Evolutionary conservation across 192 early-diverging fungal genomes (phyloP).

Genomic region (Coemansia sp.): DNA sequence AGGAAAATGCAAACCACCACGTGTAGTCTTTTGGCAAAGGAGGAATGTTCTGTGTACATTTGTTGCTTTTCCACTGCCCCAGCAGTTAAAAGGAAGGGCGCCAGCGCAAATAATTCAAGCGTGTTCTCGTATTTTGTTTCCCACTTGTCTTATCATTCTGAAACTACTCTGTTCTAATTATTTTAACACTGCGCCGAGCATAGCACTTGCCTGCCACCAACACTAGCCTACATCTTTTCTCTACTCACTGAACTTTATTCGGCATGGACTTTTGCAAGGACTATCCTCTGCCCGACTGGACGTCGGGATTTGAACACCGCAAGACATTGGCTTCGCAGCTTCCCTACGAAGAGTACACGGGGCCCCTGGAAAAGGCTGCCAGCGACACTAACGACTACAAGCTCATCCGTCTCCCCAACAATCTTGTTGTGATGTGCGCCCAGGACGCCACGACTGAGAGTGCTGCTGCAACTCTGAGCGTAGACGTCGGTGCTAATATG

Average conservation of each 20-base stretch:
- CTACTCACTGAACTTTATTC: not conserved
- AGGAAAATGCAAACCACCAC: no score
- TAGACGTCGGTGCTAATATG: slow-evolving; percentile 60
- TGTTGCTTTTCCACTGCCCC: no score
- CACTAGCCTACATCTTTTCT: not conserved
- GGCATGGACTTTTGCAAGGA: not conserved
- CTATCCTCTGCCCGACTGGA: slow-evolving; percentile 4
- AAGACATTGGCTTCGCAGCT: not conserved
- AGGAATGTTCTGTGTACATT: no score
- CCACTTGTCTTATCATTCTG: no score
- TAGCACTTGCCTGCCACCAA: not conserved
- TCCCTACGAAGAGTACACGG: slow-evolving; percentile 7
- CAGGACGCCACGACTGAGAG: slow-evolving; percentile 54
- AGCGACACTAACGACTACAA: slow-evolving; percentile 58
- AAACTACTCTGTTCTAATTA: not conserved
- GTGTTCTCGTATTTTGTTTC: no score
- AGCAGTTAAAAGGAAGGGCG: no score
- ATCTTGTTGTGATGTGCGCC: slow-evolving; percentile 57
- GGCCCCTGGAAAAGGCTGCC: slow-evolving; percentile 35
- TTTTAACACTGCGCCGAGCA: not conserved
- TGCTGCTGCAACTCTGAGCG: slow-evolving; percentile 58
- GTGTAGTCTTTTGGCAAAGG: no score
- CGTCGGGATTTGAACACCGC: not conserved
- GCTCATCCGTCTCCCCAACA: slow-evolving; percentile 55
- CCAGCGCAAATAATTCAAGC: no score